Evolutionary conservation across 1,139 yeast genomes (phyloP), one percentile per base, ranked within the genome.

Genomic region (Kazachstania sp.): DNA sequence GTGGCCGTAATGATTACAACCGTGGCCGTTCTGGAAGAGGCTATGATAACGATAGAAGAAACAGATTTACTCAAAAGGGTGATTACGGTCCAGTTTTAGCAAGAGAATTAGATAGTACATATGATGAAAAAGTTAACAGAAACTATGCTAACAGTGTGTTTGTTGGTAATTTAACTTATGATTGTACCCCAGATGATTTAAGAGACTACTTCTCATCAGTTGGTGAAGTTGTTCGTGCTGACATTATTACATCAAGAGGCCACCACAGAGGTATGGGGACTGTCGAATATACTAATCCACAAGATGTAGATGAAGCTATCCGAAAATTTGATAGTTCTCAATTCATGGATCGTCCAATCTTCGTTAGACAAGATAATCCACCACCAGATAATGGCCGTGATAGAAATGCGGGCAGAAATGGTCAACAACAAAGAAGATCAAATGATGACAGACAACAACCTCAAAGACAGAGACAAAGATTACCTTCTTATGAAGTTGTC

Each of bases 181-280:
- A 77, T 46, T 73, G 79, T 51, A 74, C 79, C 26, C 77, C 86
- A 53, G 69, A 71, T 45, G 84, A 83, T 45, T 71, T 84, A 47
- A 77, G 78, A 58, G 78, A 73, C 23, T 73, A 77, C 54, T 84
- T 84, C 62, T 69, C 72, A 18, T 69, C 66, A 37, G 81, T 82
- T 38, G 95, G 95, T 51, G 77, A 75, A 36, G 87, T 92, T 44
- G 76, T 83, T 19, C 78, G 88, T 57, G 96, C 97, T 2, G 97
- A 90, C 64, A 84, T 92, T 48, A 85, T 90, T 49, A 82, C 85
- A 13, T 76, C 79, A 51, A 77, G 84, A 56, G 95, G 95, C 47
- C 86, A 86, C 59, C 83, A 90, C 65, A 73, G 95, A 71, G 90
- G 98, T 52, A 84, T 83, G 92, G 94, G 90, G 43, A 86, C 96